phyloP scores from a whole-genome alignment of 805 yeast species.

The Candida boleticola region DNA sequence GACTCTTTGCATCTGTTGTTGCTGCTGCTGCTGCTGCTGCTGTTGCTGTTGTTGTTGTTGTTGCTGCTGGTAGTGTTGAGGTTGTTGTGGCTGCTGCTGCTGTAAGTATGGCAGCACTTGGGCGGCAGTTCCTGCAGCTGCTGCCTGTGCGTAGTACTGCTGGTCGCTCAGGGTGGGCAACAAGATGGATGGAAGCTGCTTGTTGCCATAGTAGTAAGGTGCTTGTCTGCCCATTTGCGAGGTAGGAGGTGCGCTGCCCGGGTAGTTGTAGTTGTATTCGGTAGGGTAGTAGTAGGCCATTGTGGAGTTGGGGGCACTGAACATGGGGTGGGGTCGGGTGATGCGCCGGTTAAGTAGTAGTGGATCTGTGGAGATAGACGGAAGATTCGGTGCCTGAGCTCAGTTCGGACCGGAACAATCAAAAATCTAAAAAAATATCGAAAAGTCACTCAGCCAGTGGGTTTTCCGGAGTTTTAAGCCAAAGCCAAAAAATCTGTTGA shows the following conservation, averaged over 20 bases:
- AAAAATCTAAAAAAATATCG: too few species aligned
- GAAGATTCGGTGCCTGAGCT: too few species aligned
- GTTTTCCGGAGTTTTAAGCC: too few species aligned
- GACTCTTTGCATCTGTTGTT: conserved; percentile 1
- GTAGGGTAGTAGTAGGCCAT: conserved; percentile 5
- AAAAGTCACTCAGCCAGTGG: too few species aligned
- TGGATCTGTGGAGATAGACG: too few species aligned
- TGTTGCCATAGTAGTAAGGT: neutral
- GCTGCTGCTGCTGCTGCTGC: conserved; percentile 4
- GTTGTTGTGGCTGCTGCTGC: neutral
- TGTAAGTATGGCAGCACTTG: neutral
- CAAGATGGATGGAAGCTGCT: neutral
- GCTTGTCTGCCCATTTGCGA: neutral
- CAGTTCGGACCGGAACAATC: too few species aligned
- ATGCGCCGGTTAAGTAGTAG: too few species aligned
- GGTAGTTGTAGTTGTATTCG: neutral
- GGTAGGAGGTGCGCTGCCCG: neutral
- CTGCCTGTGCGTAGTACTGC: neutral
- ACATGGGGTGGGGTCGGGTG: neutral
- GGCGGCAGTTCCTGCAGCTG: neutral
- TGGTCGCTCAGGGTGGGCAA: neutral
- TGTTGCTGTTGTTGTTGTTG: conserved; percentile 5
- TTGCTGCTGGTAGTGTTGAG: neutral
- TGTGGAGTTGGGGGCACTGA: neutral
- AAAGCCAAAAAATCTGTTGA: too few species aligned